Evolutionary conservation across 306 rosid species (phyloP).

Genomic region (Prunus dulcis): DNA sequence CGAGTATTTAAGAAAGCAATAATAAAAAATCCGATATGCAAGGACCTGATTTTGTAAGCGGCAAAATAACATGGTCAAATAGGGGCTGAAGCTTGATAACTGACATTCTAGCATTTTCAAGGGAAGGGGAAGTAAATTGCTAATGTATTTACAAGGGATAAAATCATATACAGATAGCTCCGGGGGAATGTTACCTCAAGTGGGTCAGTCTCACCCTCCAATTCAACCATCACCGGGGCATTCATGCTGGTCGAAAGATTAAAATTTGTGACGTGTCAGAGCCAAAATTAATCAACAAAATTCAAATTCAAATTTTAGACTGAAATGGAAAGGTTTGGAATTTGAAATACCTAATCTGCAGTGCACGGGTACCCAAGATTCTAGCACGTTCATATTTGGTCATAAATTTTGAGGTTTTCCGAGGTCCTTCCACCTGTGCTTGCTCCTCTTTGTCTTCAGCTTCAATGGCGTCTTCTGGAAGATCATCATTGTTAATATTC

Average conservation of each 20-base stretch:
- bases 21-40: no score
- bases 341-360: conserved; percentile 73
- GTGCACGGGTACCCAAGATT: conserved; percentile 92
- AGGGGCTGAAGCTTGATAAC: neutral
- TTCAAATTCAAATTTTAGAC: neutral
- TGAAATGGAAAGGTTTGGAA: neutral
- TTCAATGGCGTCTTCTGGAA: conserved; percentile 58
- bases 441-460: conserved; percentile 53
- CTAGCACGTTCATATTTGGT: conserved; percentile 93
- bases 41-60: neutral
- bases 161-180: no score
- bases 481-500: conserved; percentile 54
- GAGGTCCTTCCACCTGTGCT: conserved; percentile 48
- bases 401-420: conserved; percentile 85
- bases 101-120: neutral
- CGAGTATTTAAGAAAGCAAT: no score
- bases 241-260: conserved; percentile 62
- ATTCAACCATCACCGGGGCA: conserved; percentile 96
- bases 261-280: conserved; percentile 1
- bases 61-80: neutral
- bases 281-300: neutral
- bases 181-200: conserved; percentile 64
- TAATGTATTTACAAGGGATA: neutral
- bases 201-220: conserved; percentile 96
- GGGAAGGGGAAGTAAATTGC: neutral